phyloP scores from a whole-genome alignment of 352 stramenopile genomes.

The Phytophthora idaei region DNA sequence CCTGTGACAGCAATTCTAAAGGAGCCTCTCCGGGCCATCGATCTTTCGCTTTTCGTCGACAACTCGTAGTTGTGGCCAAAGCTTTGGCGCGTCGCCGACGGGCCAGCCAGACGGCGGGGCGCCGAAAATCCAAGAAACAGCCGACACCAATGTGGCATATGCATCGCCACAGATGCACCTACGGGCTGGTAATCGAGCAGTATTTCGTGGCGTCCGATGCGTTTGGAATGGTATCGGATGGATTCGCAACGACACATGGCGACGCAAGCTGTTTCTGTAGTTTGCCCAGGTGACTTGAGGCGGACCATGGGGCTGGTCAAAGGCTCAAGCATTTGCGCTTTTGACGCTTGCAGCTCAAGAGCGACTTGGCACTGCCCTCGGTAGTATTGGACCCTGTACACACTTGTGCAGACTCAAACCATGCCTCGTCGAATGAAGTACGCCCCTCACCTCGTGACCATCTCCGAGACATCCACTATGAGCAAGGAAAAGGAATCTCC shows the following conservation, averaged over 20 bases:
- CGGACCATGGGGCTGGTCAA: constrained; percentile 2
- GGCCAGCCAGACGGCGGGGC: constrained; percentile 1
- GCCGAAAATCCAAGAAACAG: constrained; percentile 4
- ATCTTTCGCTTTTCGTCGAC: constrained; percentile 10
- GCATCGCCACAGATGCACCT: neutral
- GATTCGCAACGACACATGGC: constrained; percentile 11
- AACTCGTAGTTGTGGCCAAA: constrained; percentile 1
- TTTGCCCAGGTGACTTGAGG: constrained; percentile 7
- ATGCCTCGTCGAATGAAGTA: constrained; percentile 57
- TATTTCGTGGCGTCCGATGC: constrained; percentile 14
- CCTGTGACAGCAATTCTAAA: neutral
- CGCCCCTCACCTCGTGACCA: constrained; percentile 54
- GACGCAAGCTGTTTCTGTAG: constrained; percentile 5
- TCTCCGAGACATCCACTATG: constrained; percentile 60
- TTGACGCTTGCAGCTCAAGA: constrained; percentile 5
- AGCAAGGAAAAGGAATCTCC: constrained; percentile 18
- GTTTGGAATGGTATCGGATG: constrained; percentile 11
- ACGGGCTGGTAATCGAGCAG: constrained; percentile 5
- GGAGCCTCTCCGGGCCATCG: neutral
- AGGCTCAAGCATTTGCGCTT: constrained; percentile 13
- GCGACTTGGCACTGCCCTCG: constrained; percentile 5
- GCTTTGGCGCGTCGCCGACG: constrained; percentile 3
- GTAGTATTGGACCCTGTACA: constrained; percentile 15
- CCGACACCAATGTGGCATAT: constrained; percentile 3
- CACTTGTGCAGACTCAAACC: constrained; percentile 4